phyloP scores from a whole-genome alignment of 2,329 filamentous ascomycete genomes.

The Nigrospora osmanthi region DNA sequence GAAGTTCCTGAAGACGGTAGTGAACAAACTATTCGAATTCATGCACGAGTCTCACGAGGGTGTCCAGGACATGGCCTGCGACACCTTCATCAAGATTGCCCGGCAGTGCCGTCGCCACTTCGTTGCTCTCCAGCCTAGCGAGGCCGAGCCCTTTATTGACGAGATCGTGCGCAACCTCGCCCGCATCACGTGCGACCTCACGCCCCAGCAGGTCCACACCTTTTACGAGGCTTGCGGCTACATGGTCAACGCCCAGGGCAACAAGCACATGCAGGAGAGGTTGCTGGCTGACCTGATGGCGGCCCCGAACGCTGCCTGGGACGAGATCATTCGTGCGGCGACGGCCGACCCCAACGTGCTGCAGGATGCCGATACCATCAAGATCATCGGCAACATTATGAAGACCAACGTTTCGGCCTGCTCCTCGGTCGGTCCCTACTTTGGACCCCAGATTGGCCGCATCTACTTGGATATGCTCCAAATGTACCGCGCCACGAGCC shows the following conservation, averaged over 20 bases:
- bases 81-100: slow-evolving; percentile 99
- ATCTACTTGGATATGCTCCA: slow-evolving; percentile 98
- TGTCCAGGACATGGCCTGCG: slow-evolving; percentile 99
- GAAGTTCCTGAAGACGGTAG: slow-evolving; percentile 99
- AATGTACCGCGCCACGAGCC: slow-evolving; percentile 97
- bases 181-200: slow-evolving; percentile 91
- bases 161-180: slow-evolving; percentile 95
- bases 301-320: slow-evolving; percentile 90
- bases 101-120: slow-evolving; percentile 97
- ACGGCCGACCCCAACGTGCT: slow-evolving; percentile 79
- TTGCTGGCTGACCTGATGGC: slow-evolving; percentile 88
- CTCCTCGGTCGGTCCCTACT: slow-evolving; percentile 91
- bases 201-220: slow-evolving; percentile 94
- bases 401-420: slow-evolving; percentile 99
- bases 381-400: slow-evolving; percentile 99
- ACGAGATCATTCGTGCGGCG: slow-evolving; percentile 84
- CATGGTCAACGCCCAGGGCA: slow-evolving; percentile 97
- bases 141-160: slow-evolving; percentile 94
- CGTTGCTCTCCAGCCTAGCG: slow-evolving; percentile 88
- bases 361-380: slow-evolving; percentile 91
- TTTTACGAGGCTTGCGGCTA: slow-evolving; percentile 99
- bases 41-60: slow-evolving; percentile 99
- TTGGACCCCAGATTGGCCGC: slow-evolving; percentile 93
- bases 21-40: slow-evolving; percentile 99
- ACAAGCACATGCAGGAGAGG: slow-evolving; percentile 88